Percentiles rank a stretch among this genome's conserved stretches.
phyloP scores from a whole-genome alignment of 169 alveolate genomes.

The Plasmodium adleri region DNA sequence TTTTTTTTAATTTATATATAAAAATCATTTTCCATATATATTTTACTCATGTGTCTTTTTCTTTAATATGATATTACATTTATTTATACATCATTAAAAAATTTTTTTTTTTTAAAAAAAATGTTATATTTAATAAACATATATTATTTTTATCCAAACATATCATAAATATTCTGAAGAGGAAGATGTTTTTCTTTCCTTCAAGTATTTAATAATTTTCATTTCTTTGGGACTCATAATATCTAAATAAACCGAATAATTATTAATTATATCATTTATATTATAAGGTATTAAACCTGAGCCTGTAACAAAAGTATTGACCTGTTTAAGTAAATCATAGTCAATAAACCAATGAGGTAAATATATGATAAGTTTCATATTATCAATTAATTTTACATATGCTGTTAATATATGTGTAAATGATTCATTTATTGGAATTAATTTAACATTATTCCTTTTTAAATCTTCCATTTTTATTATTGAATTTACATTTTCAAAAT shows the following conservation, averaged over 20 bases:
- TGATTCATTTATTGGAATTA: slow-evolving; percentile 30
- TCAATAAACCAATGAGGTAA: slow-evolving; percentile 46
- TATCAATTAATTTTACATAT: slow-evolving; percentile 26
- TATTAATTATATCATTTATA: slow-evolving; percentile 34
- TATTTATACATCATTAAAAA: too few relatives aligned
- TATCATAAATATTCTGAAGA: too few relatives aligned
- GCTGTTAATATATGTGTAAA: slow-evolving; percentile 66
- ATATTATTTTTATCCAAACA: too few relatives aligned
- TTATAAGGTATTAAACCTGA: slow-evolving; percentile 21
- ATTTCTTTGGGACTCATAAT: slow-evolving; percentile 15
- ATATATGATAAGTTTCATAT: slow-evolving; percentile 58
- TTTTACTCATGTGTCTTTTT: too few relatives aligned
- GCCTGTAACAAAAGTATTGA: slow-evolving; percentile 59
- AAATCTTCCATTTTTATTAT: slow-evolving; percentile 20
- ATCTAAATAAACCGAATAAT: slow-evolving; percentile 37
- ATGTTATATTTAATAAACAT: too few relatives aligned
- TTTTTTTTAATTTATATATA: too few relatives aligned
- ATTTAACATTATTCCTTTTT: slow-evolving; percentile 39
- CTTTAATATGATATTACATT: too few relatives aligned
- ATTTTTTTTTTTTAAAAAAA: too few relatives aligned
- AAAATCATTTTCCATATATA: too few relatives aligned
- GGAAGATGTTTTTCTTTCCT: not conserved
- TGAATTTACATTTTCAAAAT: slow-evolving; percentile 31
- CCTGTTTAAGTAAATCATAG: slow-evolving; percentile 35
- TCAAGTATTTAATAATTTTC: not conserved